Conservation (phyloP, 73 alveolate genomes). For the Tetrahymena thermophila region DNA sequence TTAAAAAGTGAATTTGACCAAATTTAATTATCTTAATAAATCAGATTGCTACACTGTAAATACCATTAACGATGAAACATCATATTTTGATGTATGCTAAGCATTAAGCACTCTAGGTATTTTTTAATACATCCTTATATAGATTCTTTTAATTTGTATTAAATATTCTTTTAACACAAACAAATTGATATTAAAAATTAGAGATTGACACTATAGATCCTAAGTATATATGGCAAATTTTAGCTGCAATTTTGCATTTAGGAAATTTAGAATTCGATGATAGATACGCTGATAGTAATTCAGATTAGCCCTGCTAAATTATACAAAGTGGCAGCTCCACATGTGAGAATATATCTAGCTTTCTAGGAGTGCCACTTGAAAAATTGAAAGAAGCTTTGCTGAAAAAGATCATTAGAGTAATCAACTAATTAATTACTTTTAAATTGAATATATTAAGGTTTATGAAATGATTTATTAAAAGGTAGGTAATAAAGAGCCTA, state of each 20-base stretch:
- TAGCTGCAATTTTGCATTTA: constrained; percentile 61
- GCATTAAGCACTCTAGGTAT: constrained; percentile 9
- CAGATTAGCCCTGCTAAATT: constrained; percentile 66
- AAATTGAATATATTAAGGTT: neutral
- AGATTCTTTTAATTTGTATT: neutral
- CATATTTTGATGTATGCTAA: constrained; percentile 43
- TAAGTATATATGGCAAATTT: constrained; percentile 46
- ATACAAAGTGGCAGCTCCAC: constrained; percentile 46
- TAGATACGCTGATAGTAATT: constrained; percentile 43
- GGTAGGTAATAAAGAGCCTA: constrained; percentile 43
- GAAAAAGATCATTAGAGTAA: constrained; percentile 3
- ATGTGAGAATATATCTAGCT: constrained; percentile 49
- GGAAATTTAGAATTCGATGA: constrained; percentile 86
- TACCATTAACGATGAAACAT: constrained; percentile 48
- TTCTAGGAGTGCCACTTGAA: constrained; percentile 53
- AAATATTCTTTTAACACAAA: constrained; percentile 23
- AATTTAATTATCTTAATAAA: constrained; percentile 17
- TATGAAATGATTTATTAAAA: neutral
- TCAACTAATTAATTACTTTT: neutral
- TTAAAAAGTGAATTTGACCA: constrained; percentile 26
- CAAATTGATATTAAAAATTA: constrained; percentile 65
- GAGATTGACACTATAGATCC: constrained; percentile 63
- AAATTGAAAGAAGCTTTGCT: constrained; percentile 40
- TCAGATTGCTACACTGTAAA: constrained; percentile 29
- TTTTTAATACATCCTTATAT: too few relatives aligned